phyloP scores from a whole-genome alignment of 345 rosid genomes.

The Populus tremula region DNA sequence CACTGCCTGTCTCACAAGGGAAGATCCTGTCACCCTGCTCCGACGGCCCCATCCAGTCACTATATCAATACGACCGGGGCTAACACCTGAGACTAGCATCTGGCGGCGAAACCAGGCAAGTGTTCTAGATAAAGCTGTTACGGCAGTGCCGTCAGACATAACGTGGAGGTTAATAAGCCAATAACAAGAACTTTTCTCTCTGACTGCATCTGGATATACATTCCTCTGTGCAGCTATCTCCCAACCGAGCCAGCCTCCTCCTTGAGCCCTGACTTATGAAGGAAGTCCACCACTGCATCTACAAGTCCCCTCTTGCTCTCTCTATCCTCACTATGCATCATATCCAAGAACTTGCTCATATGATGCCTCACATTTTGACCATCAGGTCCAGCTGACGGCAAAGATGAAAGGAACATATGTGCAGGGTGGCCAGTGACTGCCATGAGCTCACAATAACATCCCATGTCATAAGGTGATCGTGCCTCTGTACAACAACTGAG shows the following conservation, averaged over 20 bases:
- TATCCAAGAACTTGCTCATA: slow-evolving; percentile 64
- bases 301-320: slow-evolving; percentile 96
- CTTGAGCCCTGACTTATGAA: slow-evolving; percentile 85
- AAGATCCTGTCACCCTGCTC: slow-evolving; percentile 84
- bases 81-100: slow-evolving; percentile 62
- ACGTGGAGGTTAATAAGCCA: slow-evolving; percentile 96
- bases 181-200: slow-evolving; percentile 69
- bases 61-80: slow-evolving; percentile 77
- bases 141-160: slow-evolving; percentile 94
- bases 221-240: slow-evolving; percentile 83
- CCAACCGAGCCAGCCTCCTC: slow-evolving; percentile 97
- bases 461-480: slow-evolving; percentile 61
- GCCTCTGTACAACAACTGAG: slow-evolving; percentile 88
- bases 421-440: slow-evolving; percentile 78
- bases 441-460: slow-evolving; percentile 74
- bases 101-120: slow-evolving; percentile 84
- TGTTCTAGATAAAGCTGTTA: slow-evolving; percentile 77
- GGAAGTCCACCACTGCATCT: slow-evolving; percentile 85
- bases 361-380: slow-evolving; percentile 87
- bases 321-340: slow-evolving; percentile 93
- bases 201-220: slow-evolving; percentile 78
- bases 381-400: slow-evolving; percentile 83
- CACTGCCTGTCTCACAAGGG: slow-evolving; percentile 76
- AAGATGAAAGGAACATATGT: slow-evolving; percentile 64
- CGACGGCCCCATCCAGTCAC: slow-evolving; percentile 96